Evolutionary conservation across 352 stramenopile genomes (phyloP), one percentile per base, ranked within the genome.

Genomic region (Pythium plurisporium): DNA sequence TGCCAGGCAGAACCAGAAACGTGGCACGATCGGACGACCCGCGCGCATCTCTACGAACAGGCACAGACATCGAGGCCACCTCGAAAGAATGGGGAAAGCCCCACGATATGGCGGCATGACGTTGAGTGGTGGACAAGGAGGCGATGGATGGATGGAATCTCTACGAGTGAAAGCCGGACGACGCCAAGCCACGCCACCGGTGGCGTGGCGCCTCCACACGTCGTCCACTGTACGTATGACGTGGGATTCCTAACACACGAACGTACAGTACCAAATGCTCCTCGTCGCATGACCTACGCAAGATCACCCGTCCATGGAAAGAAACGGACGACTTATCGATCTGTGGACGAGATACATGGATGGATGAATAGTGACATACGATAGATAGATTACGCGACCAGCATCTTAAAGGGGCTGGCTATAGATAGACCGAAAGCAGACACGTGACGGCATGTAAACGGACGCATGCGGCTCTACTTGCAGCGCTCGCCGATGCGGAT

Each of bases 401-500:
- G 38, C 38, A 7, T 44, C n/a, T n/a, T n/a, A n/a, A n/a, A n/a
- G n/a, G n/a, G 20, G 29, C n/a, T 25, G 44, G 41, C 27, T 62
- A 62, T 62, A 51, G 55, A 62, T 62, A 62, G 23, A 42, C 15
- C 17, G n/a, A 42, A 29, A 34, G 47, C 26, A 27, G n/a, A 19
- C 17, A 53, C 15, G 14, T n/a, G 12, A 14, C 10, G 42, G 17
- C 8, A 7, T 38, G 41, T 8, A 36, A 12, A 8, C 8, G 25
- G 23, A 42, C 11, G 25, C 0, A 19, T 7, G 38, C n/a, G 15
- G 38, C n/a, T 44, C 57, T 34, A 70, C 50, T 65, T 64, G 50
- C 62, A 70, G 23, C 50, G 40, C 55, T 64, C 62, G 44, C 55
- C 40, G 45, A 70, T 31, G 47, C 62, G 62, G 20, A 65, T 31